A percentile compares a stretch with the other conserved stretches of the same genome.
Evolutionary conservation across 768 basidiomycete species (phyloP).

Genomic region (Xanthoconium purpureum): DNA sequence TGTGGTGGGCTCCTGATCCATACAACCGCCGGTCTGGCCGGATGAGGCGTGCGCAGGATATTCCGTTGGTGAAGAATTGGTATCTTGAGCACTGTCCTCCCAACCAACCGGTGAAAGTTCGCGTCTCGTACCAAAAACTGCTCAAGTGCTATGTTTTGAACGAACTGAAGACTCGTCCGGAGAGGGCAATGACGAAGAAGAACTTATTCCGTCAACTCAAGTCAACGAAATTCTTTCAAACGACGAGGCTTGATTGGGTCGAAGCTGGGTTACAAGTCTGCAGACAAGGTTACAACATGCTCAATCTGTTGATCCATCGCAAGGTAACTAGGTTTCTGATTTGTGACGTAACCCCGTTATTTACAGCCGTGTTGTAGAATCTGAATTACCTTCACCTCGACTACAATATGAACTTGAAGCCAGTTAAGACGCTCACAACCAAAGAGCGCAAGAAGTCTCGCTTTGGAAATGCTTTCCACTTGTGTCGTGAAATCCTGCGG

Average conservation of each 20-base stretch:
- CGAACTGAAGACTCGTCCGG: constrained; percentile 81
- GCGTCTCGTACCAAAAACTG: constrained; percentile 98
- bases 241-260: constrained; percentile 96
- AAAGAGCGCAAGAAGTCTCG: constrained; percentile 99
- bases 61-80: constrained; percentile 97
- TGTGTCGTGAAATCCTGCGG: constrained; percentile 96
- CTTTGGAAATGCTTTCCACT: constrained; percentile 98
- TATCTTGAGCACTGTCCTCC: constrained; percentile 98
- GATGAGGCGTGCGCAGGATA: constrained; percentile 91
- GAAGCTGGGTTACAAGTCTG: constrained; percentile 98
- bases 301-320: constrained; percentile 97
- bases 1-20: constrained; percentile 99
- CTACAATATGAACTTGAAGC: constrained; percentile 99
- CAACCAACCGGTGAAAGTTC: constrained; percentile 93
- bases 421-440: constrained; percentile 94
- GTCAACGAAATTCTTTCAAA: constrained; percentile 99
- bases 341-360: not conserved
- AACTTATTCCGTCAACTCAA: constrained; percentile 94
- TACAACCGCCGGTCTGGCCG: constrained; percentile 90
- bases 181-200: constrained; percentile 98
- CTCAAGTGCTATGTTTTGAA: constrained; percentile 95
- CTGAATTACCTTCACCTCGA: constrained; percentile 93
- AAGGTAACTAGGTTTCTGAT: constrained; percentile 51
- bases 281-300: constrained; percentile 99
- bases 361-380: constrained; percentile 46